phyloP scores from a whole-genome alignment of 2,329 filamentous ascomycete species.

The Boeremia lycopersici region DNA sequence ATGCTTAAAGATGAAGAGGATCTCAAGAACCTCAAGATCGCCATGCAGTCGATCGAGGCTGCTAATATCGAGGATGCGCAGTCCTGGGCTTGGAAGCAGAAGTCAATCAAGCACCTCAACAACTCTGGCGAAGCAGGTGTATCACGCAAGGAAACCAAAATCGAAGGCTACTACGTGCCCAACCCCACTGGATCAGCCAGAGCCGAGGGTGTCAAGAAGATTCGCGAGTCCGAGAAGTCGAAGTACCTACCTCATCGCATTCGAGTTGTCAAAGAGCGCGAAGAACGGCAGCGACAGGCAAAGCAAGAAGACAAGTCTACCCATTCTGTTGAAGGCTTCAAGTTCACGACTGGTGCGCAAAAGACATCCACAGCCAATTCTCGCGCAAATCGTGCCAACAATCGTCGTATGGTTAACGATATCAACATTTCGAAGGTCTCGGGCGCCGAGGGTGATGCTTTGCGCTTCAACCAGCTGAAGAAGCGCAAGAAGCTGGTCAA shows the following conservation, averaged over 20 bases:
- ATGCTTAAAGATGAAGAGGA: conserved; percentile 73
- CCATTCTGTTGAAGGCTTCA: conserved; percentile 50
- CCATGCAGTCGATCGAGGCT: conserved; percentile 54
- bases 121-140: conserved; percentile 61
- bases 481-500: conserved; percentile 99
- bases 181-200: conserved; percentile 85
- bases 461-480: conserved; percentile 98
- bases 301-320: conserved; percentile 61
- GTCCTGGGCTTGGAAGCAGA: conserved; percentile 73
- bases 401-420: conserved; percentile 90
- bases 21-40: conserved; percentile 60
- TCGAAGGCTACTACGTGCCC: conserved; percentile 78
- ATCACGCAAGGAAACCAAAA: conserved; percentile 59
- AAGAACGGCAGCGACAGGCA: conserved; percentile 83
- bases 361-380: conserved; percentile 86
- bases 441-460: conserved; percentile 78
- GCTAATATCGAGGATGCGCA: conserved; percentile 63
- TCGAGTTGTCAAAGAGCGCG: conserved; percentile 88
- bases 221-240: conserved; percentile 95
- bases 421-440: conserved; percentile 90
- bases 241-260: conserved; percentile 98
- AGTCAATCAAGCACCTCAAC: conserved; percentile 73
- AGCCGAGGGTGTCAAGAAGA: conserved; percentile 93
- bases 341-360: conserved; percentile 73
- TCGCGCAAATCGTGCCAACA: conserved; percentile 91